Percentiles rank a stretch among this genome's conserved stretches.
Conservation (phyloP, 192 early-diverging fungal genomes). For the Rhizophagus sp. region DNA sequence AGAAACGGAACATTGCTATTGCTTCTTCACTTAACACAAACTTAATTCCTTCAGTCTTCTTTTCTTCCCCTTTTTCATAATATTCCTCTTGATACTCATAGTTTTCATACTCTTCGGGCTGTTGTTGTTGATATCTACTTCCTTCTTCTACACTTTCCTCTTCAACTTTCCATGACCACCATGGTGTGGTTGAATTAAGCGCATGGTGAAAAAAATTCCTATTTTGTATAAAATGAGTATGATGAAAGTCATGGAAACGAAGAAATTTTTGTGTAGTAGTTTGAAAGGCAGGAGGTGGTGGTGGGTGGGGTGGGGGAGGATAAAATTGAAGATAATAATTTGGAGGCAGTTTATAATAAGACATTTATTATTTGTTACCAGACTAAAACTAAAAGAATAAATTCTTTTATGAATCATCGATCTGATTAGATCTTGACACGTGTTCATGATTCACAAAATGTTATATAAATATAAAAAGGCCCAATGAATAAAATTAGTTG, state of each 20-base stretch:
- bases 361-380: neutral
- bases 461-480: too few species aligned
- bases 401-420: too few species aligned
- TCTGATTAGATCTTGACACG: too few species aligned
- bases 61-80: neutral
- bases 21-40: constrained; percentile 24
- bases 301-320: neutral
- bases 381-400: too few species aligned
- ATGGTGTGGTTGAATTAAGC: neutral
- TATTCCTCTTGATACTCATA: neutral
- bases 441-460: too few species aligned
- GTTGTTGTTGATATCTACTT: too few species aligned
- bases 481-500: too few species aligned
- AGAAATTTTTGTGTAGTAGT: neutral
- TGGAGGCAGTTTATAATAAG: neutral
- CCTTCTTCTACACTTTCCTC: neutral
- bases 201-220: constrained; percentile 20
- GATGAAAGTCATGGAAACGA: constrained; percentile 14
- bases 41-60: neutral
- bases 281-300: neutral
- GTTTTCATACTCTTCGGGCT: too few species aligned
- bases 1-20: constrained; percentile 27
- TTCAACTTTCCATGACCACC: constrained; percentile 7
- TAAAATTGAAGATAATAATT: constrained; percentile 4
- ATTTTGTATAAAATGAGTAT: neutral